Percentiles rank a stretch among this genome's conserved stretches.
phyloP scores from a whole-genome alignment of 805 yeast genomes.

The Saturnispora hagleri region DNA sequence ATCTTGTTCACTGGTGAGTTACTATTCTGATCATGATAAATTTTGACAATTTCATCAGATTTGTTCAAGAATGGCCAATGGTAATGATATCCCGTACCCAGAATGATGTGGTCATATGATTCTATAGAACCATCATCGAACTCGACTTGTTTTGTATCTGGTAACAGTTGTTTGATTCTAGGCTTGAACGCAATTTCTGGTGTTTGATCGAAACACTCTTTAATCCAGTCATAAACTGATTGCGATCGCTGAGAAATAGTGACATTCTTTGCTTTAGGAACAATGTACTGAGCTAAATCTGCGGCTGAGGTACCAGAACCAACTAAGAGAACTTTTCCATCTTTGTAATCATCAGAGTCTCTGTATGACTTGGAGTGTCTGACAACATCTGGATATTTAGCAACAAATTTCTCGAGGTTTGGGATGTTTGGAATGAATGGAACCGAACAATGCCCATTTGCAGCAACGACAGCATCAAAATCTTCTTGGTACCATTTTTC shows the following conservation, averaged over 20 bases:
- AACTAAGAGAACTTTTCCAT: constrained; percentile 32
- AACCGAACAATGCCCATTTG: constrained; percentile 48
- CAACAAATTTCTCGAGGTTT: constrained; percentile 17
- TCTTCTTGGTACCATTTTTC: constrained; percentile 36
- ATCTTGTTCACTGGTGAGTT: constrained; percentile 11
- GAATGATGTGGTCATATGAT: constrained; percentile 32
- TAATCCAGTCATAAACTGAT: constrained; percentile 17
- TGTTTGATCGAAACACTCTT: constrained; percentile 10
- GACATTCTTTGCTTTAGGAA: constrained; percentile 15
- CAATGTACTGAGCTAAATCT: constrained; percentile 33
- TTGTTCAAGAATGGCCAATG: constrained; percentile 32
- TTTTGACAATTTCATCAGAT: constrained; percentile 9
- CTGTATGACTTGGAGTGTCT: constrained; percentile 50
- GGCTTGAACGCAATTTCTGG: constrained; percentile 15
- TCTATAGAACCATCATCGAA: constrained; percentile 29
- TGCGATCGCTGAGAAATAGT: constrained; percentile 16
- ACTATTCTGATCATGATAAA: constrained; percentile 5
- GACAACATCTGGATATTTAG: constrained; percentile 34
- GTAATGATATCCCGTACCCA: constrained; percentile 45
- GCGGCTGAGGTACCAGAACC: constrained; percentile 37
- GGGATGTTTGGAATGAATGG: constrained; percentile 48
- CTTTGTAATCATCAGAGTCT: constrained; percentile 32
- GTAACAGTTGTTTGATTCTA: constrained; percentile 13
- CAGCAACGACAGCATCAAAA: constrained; percentile 54
- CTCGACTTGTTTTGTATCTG: constrained; percentile 15